A percentile compares a stretch with the other conserved stretches of the same genome.
Conservation (phyloP, 2,329 filamentous ascomycete species). For the Cercospora brassicicola region DNA sequence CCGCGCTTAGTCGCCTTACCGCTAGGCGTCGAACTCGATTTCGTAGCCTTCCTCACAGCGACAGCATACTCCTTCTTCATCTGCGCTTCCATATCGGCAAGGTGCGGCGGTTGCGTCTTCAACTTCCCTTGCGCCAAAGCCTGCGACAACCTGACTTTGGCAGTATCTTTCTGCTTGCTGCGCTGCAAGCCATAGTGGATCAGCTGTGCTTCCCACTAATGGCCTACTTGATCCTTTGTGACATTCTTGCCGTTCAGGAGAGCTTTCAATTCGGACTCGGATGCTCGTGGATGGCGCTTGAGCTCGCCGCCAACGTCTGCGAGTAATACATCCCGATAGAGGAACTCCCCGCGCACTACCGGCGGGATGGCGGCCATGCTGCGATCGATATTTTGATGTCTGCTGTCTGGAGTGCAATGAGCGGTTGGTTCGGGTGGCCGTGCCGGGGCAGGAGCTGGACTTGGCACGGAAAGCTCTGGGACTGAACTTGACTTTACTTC, state of each 20-base stretch:
- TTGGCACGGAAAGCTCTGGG: neutral
- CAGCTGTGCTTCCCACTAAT: slow-evolving; percentile 64
- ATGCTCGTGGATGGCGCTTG: slow-evolving; percentile 35
- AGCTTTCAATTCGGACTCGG: slow-evolving; percentile 29
- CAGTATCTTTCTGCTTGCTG: slow-evolving; percentile 59
- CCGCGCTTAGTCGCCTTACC: slow-evolving; percentile 27
- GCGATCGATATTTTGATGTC: neutral
- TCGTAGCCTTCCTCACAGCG: slow-evolving; percentile 51
- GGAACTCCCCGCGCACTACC: slow-evolving; percentile 34
- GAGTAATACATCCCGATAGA: slow-evolving; percentile 35
- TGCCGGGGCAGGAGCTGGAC: neutral
- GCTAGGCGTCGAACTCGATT: neutral
- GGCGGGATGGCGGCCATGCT: slow-evolving; percentile 3
- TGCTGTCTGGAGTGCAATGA: neutral
- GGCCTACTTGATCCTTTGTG: slow-evolving; percentile 54
- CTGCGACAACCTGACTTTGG: slow-evolving; percentile 60
- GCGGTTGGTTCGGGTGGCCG: neutral
- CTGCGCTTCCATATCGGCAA: slow-evolving; percentile 54
- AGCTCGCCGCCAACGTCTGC: slow-evolving; percentile 34
- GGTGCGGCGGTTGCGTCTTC: slow-evolving; percentile 48
- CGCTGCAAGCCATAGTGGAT: slow-evolving; percentile 61
- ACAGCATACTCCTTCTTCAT: slow-evolving; percentile 60
- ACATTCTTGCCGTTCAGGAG: slow-evolving; percentile 28
- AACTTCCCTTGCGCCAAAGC: slow-evolving; percentile 54
- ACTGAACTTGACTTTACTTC: neutral